Percentiles rank a stretch among this genome's conserved stretches.
Conservation (phyloP, 2,329 filamentous ascomycete species). For the Albophoma yamanashiensis region DNA sequence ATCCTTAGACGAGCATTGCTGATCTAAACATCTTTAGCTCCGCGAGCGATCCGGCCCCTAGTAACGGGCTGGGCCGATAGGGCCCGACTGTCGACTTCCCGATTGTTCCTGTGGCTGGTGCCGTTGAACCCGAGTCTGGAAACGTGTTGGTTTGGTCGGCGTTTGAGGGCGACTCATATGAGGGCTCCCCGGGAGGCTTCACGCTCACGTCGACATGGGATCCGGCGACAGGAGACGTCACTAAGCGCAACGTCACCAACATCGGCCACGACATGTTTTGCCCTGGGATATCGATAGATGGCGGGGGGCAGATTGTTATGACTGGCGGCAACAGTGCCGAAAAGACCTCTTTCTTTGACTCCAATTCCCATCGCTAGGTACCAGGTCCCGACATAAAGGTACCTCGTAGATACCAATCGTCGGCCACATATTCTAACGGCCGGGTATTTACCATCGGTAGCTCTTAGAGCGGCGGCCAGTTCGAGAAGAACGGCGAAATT, state of each 20-base stretch:
- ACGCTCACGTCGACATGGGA: too few species aligned
- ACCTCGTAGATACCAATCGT: conserved; percentile 41
- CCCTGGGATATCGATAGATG: conserved; percentile 33
- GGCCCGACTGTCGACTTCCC: conserved; percentile 23
- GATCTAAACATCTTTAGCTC: conserved; percentile 20
- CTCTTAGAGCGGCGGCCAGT: conserved; percentile 33
- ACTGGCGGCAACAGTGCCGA: conserved; percentile 40
- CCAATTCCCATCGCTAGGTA: conserved; percentile 24
- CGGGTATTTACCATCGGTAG: conserved; percentile 49
- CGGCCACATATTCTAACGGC: conserved; percentile 38
- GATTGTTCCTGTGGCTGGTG: conserved; percentile 18
- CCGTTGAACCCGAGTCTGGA: conserved; percentile 3
- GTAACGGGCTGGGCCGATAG: conserved; percentile 17
- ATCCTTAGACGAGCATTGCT: conserved; percentile 19
- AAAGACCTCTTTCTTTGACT: conserved; percentile 37
- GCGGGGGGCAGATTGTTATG: conserved; percentile 37
- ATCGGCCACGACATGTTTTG: conserved; percentile 51
- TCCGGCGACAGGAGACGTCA: too few species aligned
- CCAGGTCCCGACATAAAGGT: conserved; percentile 29
- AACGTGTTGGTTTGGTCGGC: conserved; percentile 3
- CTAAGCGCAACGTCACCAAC: too few species aligned
- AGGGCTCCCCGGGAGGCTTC: too few species aligned
- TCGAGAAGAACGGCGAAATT: conserved; percentile 46
- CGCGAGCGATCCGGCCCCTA: conserved; percentile 10
- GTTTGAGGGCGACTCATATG: too few species aligned